Conservation (phyloP, 805 yeast species). For the Candida vaughaniae region DNA sequence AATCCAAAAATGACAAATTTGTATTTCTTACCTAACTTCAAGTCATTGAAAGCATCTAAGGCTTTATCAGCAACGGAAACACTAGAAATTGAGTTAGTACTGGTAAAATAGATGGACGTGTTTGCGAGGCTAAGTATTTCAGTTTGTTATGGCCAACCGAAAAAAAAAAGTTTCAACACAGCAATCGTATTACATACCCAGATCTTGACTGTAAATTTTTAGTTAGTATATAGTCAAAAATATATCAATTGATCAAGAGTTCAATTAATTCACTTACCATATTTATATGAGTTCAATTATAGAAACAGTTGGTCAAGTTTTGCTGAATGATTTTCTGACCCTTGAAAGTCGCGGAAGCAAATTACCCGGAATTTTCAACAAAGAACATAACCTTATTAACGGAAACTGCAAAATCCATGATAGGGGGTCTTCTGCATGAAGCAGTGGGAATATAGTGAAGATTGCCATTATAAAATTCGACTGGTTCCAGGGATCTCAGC, state of each 20-base stretch:
- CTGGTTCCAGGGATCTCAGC: no score
- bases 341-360: conserved; percentile 4
- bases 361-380: conserved; percentile 4
- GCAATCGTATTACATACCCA: conserved; percentile 22
- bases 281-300: conserved; percentile 1
- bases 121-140: no score
- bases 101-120: neutral
- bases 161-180: neutral
- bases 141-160: neutral
- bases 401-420: no score
- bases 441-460: no score
- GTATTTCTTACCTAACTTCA: conserved; percentile 88
- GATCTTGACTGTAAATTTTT: conserved; percentile 26
- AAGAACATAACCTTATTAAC: no score
- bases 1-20: conserved; percentile 81
- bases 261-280: conserved; percentile 6
- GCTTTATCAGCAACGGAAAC: conserved; percentile 72
- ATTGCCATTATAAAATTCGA: no score
- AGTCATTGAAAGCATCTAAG: conserved; percentile 88
- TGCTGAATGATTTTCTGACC: conserved; percentile 8
- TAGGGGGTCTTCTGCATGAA: no score
- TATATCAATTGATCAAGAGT: neutral
- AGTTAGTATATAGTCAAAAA: conserved; percentile 15
- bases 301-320: conserved; percentile 1
- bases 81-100: conserved; percentile 24